Percentiles rank a stretch among this genome's conserved stretches.
Evolutionary conservation across 257 asterid genomes (phyloP).

Genomic region (Solanum chilense): DNA sequence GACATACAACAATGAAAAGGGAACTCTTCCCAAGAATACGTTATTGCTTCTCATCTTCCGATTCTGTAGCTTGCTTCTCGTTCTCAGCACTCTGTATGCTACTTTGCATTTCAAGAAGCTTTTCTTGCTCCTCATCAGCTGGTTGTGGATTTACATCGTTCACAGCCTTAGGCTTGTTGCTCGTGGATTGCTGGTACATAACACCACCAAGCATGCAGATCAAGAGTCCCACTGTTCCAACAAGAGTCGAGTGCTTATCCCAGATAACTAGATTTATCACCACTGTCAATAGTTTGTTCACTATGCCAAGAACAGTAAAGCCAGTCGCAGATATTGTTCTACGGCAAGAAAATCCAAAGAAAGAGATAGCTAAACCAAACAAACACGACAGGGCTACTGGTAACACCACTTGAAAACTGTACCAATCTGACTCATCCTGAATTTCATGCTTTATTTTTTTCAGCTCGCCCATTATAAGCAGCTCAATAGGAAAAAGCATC

Average conservation of each 20-base stretch:
- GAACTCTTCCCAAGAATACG: neutral
- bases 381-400: conserved; percentile 83
- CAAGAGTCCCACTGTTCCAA: conserved; percentile 84
- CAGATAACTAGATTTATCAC: conserved; percentile 79
- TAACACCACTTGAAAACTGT: conserved; percentile 59
- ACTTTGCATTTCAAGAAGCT: conserved; percentile 67
- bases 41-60: conserved; percentile 41
- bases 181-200: conserved; percentile 78
- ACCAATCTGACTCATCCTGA: conserved; percentile 64
- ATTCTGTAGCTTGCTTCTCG: conserved; percentile 21
- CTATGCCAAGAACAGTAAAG: conserved; percentile 92
- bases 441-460: conserved; percentile 77
- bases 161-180: conserved; percentile 35
- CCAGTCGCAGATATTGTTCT: conserved; percentile 92
- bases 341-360: conserved; percentile 92
- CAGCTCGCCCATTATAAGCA: conserved; percentile 87
- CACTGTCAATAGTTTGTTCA: conserved; percentile 82
- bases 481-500: conserved; percentile 77
- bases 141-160: conserved; percentile 29
- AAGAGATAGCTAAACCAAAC: conserved; percentile 85
- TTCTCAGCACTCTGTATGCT: conserved; percentile 19
- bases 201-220: conserved; percentile 89
- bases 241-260: conserved; percentile 82
- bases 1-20: neutral
- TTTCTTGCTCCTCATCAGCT: conserved; percentile 58